Evolutionary conservation across 108 stramenopile species (phyloP), one percentile per base, ranked within the genome.

Genomic region (Phaeodactylum tricornutum): DNA sequence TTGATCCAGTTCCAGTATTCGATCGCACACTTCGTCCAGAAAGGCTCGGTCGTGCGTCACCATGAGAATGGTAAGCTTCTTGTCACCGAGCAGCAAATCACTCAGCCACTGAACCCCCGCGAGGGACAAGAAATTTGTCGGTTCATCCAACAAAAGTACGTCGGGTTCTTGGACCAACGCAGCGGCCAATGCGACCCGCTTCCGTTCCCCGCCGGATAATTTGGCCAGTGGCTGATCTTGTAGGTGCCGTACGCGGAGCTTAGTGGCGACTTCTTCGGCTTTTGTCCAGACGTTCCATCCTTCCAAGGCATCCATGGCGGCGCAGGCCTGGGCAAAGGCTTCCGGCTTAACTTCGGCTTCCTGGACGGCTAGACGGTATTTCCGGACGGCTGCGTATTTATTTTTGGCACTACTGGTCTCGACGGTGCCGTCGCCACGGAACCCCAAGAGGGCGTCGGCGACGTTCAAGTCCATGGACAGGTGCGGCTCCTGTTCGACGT

Each of bases 31-130:
- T 49, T 94, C 83, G 51, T 95, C 89, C 24, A 98, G 66, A 66
- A 98, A 96, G 4, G 81, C 81, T 19, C 95, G 71, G 66, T 98
- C 97, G 63, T 98, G 97, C 28, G 97, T 96, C 32, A 96, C 95
- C 55, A 90, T 84, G 49, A 98, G 56, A 29, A 87, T 46, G 11
- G 95, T 96, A 54, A 96, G 71, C 45, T 92, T 75, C 29, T 71
- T 58, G 17, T 81, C 61, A 9, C 48, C 48, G 24, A 27, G 43
- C 36, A 62, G 43, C 52, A 92, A 75, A 57, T 94, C 92, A 20
- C 73, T 77, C 23, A 98, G 56, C 95, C 95, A 98, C 48, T 81
- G 85, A 6, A 97, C 92, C 21, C 92, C 94, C 37, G 86, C 77
- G 27, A 98, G 69, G 53, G 92, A 90, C 50, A 98, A 53, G 66